Evolutionary conservation across 2,329 filamentous ascomycete genomes (phyloP), one percentile per base, ranked within the genome.

Genomic region (Ophiosphaerella korrae): DNA sequence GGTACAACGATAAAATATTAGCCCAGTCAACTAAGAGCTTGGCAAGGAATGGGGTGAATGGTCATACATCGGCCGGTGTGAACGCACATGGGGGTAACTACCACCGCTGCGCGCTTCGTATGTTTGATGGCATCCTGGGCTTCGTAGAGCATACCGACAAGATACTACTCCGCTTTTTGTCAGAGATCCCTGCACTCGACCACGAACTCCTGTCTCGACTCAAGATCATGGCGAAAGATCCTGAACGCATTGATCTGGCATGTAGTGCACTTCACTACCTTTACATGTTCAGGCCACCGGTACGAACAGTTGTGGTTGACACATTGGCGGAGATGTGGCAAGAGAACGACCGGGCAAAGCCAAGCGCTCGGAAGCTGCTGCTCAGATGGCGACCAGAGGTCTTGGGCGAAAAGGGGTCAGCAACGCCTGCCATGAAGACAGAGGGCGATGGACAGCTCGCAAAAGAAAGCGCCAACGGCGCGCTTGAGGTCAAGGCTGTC

Each of bases 101-200:
- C 73, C 86, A 91, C 52, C 85, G 85, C 66, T 95, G 89, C 83
- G 85, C 86, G 2, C 75, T 92, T 54, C 88, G 87, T 52, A 80
- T 97, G n/a, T 80, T 99, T 14, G 92, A 97, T 67, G 89, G 89
- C 1, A 90, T 99, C 63, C 76, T 96, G 31, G 90, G 90, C 3
- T 97, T 96, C 71, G 80, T 97, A n/a, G 92, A 97, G 68, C 84
- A 88, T 2, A 89, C 90, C 53, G 94, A 99, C 70, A 93, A 94
- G 72, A 84, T 96, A 18, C 78, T 99, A 48, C 92, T 95, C 24
- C 85, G 94, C 32, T 96, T 97, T 68, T 77, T 99, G 38, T 92
- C 91, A 42, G 94, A 99, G 73, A 87, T 99, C 31, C 94, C 94
- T 0, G 87, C 89, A 36, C 80, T 99, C 31, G 90, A 86, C 53